Evolutionary conservation across 176 grass and related monocot genomes (phyloP).

Genomic region (Aegilops longissima): DNA sequence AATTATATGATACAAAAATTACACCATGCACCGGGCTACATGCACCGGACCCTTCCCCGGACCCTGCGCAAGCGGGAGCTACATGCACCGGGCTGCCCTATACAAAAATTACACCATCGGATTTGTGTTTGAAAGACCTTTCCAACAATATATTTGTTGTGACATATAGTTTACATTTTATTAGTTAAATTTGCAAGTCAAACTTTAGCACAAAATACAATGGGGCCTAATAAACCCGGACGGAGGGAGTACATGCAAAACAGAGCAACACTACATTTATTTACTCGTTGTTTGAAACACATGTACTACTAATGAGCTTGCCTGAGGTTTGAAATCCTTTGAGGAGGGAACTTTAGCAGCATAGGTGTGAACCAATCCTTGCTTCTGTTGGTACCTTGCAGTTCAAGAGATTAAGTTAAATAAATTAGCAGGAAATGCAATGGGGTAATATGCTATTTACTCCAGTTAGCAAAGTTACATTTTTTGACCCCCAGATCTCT

Average conservation of each 20-base stretch:
- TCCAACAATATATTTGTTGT: no score
- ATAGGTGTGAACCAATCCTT: slow-evolving; percentile 78
- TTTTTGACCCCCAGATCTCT: slow-evolving; percentile 82
- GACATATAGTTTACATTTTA: no score
- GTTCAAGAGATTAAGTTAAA: slow-evolving; percentile 40
- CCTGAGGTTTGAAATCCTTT: slow-evolving; percentile 58
- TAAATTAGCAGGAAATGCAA: slow-evolving; percentile 28
- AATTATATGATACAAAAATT: no score
- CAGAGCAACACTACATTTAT: not conserved
- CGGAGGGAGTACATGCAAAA: not conserved
- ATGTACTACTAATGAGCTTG: slow-evolving; percentile 39
- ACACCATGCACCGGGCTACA: no score
- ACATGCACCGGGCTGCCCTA: no score
- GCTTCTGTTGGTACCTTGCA: slow-evolving; percentile 73
- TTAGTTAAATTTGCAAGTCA: no score
- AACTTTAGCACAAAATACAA: no score
- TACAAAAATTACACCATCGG: no score
- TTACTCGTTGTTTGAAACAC: slow-evolving; percentile 9
- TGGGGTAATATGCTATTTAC: slow-evolving; percentile 22
- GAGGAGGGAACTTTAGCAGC: slow-evolving; percentile 55
- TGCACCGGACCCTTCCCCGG: no score
- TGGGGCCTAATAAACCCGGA: no score
- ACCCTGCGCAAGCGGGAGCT: no score
- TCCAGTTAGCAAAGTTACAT: slow-evolving; percentile 60
- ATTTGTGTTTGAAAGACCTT: no score